Conservation (phyloP, 2,329 filamentous ascomycete genomes). For the Ceratocystis harringtonii region DNA sequence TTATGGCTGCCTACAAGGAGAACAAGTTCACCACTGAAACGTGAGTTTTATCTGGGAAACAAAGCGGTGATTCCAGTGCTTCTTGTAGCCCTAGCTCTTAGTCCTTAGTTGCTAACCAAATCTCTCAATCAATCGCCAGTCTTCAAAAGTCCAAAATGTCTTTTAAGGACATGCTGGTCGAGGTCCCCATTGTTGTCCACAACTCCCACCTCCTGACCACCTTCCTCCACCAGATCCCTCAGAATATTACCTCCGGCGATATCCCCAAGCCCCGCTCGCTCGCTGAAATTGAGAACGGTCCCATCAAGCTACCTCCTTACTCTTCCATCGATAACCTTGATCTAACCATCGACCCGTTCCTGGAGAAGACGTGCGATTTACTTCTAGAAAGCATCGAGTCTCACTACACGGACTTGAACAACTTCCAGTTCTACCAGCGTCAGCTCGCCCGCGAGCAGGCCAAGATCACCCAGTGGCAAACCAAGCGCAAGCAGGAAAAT, state of each 20-base stretch:
- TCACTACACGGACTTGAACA: constrained; percentile 97
- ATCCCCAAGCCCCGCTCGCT: constrained; percentile 66
- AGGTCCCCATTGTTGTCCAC: constrained; percentile 79
- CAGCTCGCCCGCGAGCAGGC: constrained; percentile 85
- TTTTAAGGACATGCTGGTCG: constrained; percentile 84
- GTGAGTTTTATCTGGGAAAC: constrained; percentile 35
- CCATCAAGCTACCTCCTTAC: constrained; percentile 51
- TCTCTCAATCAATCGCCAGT: constrained; percentile 31
- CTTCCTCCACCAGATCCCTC: constrained; percentile 82
- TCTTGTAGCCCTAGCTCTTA: not conserved
- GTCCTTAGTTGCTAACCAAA: constrained; percentile 6
- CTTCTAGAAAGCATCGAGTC: constrained; percentile 93
- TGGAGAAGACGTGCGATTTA: constrained; percentile 95
- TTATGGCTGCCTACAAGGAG: constrained; percentile 90
- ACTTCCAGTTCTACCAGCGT: constrained; percentile 93
- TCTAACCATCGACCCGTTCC: constrained; percentile 88
- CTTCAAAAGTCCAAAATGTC: constrained; percentile 87
- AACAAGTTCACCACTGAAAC: constrained; percentile 92
- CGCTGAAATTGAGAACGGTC: constrained; percentile 55
- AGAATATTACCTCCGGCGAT: constrained; percentile 38
- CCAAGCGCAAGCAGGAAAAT: constrained; percentile 94
- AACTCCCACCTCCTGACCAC: constrained; percentile 95
- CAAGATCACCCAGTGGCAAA: constrained; percentile 93
- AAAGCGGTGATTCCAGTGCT: not conserved
- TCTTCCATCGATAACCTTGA: constrained; percentile 84